A percentile compares a stretch with the other conserved stretches of the same genome.
Conservation (phyloP, 495 filamentous ascomycete genomes). For the Pseudevernia furfuracea region DNA sequence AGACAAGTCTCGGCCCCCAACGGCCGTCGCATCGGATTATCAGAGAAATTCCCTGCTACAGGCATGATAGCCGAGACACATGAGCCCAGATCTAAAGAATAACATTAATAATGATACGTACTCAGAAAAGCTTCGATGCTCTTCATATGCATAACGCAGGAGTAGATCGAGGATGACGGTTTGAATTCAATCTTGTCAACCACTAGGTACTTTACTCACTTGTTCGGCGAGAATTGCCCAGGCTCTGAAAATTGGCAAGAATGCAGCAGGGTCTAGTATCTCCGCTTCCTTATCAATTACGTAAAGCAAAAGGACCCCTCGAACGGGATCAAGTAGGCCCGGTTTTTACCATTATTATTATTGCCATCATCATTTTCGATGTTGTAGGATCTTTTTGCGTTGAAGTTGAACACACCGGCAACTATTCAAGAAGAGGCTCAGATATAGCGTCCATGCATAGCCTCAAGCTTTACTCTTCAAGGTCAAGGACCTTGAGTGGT, state of each 20-base stretch:
- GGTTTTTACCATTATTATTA: too few species aligned
- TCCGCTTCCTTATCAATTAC: conserved; percentile 5
- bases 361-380: background rate
- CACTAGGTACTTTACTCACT: too few species aligned
- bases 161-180: background rate
- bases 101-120: too few species aligned
- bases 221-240: conserved; percentile 3
- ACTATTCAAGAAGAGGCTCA: background rate
- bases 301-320: background rate
- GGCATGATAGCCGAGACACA: background rate
- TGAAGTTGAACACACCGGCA: background rate
- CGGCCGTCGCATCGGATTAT: background rate
- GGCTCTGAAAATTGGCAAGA: background rate
- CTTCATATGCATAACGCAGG: background rate
- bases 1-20: background rate
- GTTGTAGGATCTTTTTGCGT: background rate
- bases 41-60: background rate
- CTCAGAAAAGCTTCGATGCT: background rate
- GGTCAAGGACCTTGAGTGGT: conserved; percentile 11
- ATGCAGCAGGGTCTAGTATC: background rate
- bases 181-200: background rate
- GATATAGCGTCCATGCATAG: conserved; percentile 8
- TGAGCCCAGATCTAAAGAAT: background rate
- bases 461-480: conserved; percentile 1
- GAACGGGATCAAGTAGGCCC: too few species aligned